phyloP scores from a whole-genome alignment of 2,329 filamentous ascomycete genomes.

The Sarocladium oryzae region DNA sequence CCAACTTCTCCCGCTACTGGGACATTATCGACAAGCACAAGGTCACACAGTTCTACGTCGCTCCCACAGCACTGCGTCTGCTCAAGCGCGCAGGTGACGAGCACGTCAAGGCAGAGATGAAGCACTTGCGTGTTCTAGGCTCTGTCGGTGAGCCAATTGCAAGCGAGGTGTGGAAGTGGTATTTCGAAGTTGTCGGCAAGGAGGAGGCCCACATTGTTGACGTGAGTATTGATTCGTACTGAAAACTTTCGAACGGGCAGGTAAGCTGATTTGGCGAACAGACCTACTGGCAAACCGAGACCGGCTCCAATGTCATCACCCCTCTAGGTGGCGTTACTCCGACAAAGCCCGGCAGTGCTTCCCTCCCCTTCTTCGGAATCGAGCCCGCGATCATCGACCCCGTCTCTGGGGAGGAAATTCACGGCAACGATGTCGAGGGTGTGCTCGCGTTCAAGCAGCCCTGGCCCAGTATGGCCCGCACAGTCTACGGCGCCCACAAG shows the following conservation, averaged over 20 bases:
- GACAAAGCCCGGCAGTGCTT: conserved; percentile 93
- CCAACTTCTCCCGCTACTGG: conserved; percentile 98
- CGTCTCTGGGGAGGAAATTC: conserved; percentile 85
- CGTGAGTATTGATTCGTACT: conserved; percentile 51
- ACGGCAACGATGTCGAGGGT: conserved; percentile 95
- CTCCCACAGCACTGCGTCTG: conserved; percentile 84
- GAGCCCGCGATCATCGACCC: conserved; percentile 97
- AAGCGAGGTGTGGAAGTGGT: conserved; percentile 99
- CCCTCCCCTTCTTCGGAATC: conserved; percentile 95
- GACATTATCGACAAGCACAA: conserved; percentile 93
- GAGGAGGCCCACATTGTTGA: conserved; percentile 90
- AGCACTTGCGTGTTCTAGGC: conserved; percentile 80
- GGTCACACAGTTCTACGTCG: conserved; percentile 97
- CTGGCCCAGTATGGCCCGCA: conserved; percentile 98
- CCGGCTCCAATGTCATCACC: conserved; percentile 91
- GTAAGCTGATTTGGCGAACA: conserved; percentile 30
- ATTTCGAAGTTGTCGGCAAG: conserved; percentile 90
- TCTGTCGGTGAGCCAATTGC: conserved; percentile 97
- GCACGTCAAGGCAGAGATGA: conserved; percentile 85
- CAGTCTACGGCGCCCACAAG: conserved; percentile 96
- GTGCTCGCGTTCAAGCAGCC: conserved; percentile 95
- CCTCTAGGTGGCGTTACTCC: conserved; percentile 89
- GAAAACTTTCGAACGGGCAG: background rate
- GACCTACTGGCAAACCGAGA: conserved; percentile 99
- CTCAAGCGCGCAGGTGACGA: conserved; percentile 94